Conservation (phyloP, 805 yeast species). For the Cyberlindnera xylosilytica region DNA sequence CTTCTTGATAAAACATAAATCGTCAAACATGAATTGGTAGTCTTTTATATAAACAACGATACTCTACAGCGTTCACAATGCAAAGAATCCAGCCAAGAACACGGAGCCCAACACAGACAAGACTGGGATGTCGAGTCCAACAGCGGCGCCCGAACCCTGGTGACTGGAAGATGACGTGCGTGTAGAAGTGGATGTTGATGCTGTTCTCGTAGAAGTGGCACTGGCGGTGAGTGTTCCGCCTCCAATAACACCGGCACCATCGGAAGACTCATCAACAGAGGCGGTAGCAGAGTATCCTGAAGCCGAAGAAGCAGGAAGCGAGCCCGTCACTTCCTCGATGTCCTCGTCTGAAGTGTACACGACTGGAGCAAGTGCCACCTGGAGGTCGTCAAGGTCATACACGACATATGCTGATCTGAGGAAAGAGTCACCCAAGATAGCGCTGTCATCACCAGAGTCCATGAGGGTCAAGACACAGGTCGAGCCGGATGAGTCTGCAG, state of each 20-base stretch:
- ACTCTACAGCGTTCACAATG: too few relatives aligned
- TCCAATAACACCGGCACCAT: not conserved
- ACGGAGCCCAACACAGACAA: too few relatives aligned
- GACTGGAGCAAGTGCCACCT: conserved; percentile 47
- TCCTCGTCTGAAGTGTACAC: conserved; percentile 33
- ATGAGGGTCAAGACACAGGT: conserved; percentile 46
- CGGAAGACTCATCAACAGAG: conserved; percentile 12
- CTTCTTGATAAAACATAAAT: too few relatives aligned
- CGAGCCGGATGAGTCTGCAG: conserved; percentile 20
- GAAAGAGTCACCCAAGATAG: conserved; percentile 52
- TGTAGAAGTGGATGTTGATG: too few relatives aligned
- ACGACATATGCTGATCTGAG: conserved; percentile 51
- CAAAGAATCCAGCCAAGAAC: too few relatives aligned
- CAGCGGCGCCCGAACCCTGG: too few relatives aligned
- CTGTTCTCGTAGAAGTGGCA: too few relatives aligned
- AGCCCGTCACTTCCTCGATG: conserved; percentile 41
- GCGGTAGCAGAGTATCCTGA: conserved; percentile 41
- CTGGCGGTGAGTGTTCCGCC: not conserved
- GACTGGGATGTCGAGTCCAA: too few relatives aligned
- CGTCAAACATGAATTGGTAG: too few relatives aligned
- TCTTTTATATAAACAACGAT: too few relatives aligned
- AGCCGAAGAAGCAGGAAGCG: conserved; percentile 54
- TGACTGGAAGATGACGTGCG: too few relatives aligned
- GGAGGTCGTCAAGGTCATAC: conserved; percentile 46
- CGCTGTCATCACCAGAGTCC: conserved; percentile 30